Base-by-base conservation (phyloP, 129 eudicot genomes). In the Pittosporum tobira region DNA sequence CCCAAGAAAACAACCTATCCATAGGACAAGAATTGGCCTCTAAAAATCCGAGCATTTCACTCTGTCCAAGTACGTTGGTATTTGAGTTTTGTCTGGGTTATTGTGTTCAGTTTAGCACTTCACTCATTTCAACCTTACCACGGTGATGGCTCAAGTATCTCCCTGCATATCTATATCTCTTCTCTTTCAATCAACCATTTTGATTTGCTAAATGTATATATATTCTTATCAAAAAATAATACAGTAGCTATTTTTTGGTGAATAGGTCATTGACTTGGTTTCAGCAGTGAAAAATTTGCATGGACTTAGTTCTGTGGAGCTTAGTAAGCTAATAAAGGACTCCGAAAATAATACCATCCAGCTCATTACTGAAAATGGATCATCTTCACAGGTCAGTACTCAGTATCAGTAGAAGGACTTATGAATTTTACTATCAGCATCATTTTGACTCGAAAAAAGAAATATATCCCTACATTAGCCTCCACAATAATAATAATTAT, bases 281-380 rank as follows among this genome's bases (percentile, higher is more conserved):
- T 80, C 87, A 61, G 78, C 82, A 25, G 94, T 87, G 43, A 83
- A 77, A 66, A 87, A 70, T 64, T 78, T 87, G 48, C 96, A 81
- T 16, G 64, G 51, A 54, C 71, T 83, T 65, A 79, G 75, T 60
- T 76, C 94, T 51, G 77, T 69, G 60, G 85, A 87, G 58, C 96
- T 91, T 34, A 30, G 58, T 63, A 81, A 73, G 77, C 69, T 78
- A 55, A 67, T 91, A 26, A 74, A 78, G 75, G 96, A 91, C 65
- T 73, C 80, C 16, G 94, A 76, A 6, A 77, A 77, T 36, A 75
- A 65, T 69, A 52, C 51, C 19, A 29, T 79, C 63, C 73, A 52
- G 59, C 71, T 50, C 59, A 73, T 60, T 7, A 21, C 81, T 61
- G 79, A 67, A 60, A 74, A 69, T 67, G 96, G 91, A 67, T 78